Percentiles rank a stretch among this genome's conserved stretches.
phyloP scores from a whole-genome alignment of 148 eudicot species.

The Rhododendron mucronatum region DNA sequence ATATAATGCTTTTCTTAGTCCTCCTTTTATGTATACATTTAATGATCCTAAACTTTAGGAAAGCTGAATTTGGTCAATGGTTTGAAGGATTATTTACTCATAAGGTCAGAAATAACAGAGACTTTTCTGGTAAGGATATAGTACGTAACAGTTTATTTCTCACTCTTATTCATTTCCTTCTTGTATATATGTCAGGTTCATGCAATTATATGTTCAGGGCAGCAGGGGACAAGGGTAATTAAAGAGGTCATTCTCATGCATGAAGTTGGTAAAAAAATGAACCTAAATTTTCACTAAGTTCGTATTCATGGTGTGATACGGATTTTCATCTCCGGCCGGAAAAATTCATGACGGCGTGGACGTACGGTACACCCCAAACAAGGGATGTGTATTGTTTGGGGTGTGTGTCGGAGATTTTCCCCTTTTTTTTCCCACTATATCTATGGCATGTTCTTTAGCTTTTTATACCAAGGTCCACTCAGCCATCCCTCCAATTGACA shows the following conservation, averaged over 20 bases:
- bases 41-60: background rate
- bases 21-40: background rate
- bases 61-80: background rate
- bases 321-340: background rate
- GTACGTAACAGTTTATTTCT: background rate
- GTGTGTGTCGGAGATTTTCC: no score
- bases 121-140: background rate
- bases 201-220: background rate
- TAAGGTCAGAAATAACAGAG: background rate
- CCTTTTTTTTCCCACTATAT: background rate
- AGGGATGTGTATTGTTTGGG: background rate
- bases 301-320: background rate
- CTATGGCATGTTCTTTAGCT: background rate
- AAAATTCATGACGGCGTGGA: background rate
- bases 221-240: background rate
- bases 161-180: background rate
- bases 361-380: background rate
- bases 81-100: background rate
- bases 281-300: background rate
- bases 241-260: background rate
- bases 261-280: background rate
- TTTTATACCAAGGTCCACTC: background rate
- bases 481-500: background rate
- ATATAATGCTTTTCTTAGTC: background rate
- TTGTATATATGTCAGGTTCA: background rate